A percentile compares a stretch with the other conserved stretches of the same genome.
Evolutionary conservation across 2,329 filamentous ascomycete species (phyloP).

Genomic region (Talaromyces sp.): DNA sequence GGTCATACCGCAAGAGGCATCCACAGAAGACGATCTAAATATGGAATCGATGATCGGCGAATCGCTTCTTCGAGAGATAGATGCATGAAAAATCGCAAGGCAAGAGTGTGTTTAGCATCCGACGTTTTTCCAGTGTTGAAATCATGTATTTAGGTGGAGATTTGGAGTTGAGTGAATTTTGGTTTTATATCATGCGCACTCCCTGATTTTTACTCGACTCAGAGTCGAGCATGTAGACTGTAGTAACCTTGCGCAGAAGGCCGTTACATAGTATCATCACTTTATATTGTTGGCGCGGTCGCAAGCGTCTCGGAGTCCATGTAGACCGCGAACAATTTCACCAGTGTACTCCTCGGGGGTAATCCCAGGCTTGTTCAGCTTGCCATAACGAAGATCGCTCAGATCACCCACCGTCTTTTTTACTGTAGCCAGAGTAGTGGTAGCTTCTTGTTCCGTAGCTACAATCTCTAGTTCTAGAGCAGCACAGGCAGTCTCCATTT

Average conservation of each 20-base stretch:
- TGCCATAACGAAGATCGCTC: slow-evolving; percentile 80
- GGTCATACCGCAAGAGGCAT: slow-evolving; percentile 10
- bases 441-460: slow-evolving; percentile 63
- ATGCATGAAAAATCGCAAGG: slow-evolving; percentile 6
- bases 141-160: background rate
- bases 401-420: slow-evolving; percentile 66
- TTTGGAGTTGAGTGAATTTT: background rate
- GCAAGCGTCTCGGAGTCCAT: slow-evolving; percentile 63
- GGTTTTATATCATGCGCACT: background rate
- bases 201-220: too few species aligned
- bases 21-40: slow-evolving; percentile 16
- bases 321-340: slow-evolving; percentile 66
- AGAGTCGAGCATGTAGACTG: background rate
- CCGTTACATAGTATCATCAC: background rate
- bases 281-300: slow-evolving; percentile 32
- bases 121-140: background rate
- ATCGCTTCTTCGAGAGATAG: slow-evolving; percentile 21
- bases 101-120: background rate
- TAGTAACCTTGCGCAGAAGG: background rate
- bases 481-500: slow-evolving; percentile 64
- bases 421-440: slow-evolving; percentile 58
- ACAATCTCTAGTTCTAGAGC: slow-evolving; percentile 67
- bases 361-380: slow-evolving; percentile 51
- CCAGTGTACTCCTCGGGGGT: slow-evolving; percentile 61
- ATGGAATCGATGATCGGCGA: slow-evolving; percentile 20